A percentile compares a stretch with the other conserved stretches of the same genome.
Conservation (phyloP, 1,284 basidiomycete species). For the Neonothopanus nambi region DNA sequence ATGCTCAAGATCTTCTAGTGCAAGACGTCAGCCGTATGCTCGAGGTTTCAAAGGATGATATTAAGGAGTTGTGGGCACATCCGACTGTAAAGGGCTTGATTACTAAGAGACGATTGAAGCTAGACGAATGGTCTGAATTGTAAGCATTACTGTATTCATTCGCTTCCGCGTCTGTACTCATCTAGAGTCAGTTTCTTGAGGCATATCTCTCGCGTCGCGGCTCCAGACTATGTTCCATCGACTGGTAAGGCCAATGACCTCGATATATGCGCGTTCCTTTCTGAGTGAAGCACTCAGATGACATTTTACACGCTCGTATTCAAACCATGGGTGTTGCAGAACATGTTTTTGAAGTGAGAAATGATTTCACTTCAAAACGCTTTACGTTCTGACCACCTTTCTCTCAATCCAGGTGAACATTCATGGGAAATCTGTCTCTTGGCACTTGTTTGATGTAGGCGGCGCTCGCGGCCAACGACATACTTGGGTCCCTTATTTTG, state of each 20-base stretch:
- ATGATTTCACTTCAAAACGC: neutral
- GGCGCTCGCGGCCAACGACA: slow-evolving; percentile 83
- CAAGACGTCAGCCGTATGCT: slow-evolving; percentile 62
- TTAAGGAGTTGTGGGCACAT: slow-evolving; percentile 69
- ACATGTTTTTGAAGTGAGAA: slow-evolving; percentile 59
- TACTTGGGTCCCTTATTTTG: slow-evolving; percentile 80
- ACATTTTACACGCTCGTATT: slow-evolving; percentile 80
- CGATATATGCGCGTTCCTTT: slow-evolving; percentile 32
- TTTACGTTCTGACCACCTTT: neutral
- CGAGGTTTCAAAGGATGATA: slow-evolving; percentile 57
- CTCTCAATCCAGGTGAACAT: slow-evolving; percentile 51
- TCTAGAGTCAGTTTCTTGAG: slow-evolving; percentile 61
- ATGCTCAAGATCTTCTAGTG: slow-evolving; percentile 52
- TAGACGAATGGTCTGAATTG: slow-evolving; percentile 86
- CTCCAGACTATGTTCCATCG: slow-evolving; percentile 67
- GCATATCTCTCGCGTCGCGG: slow-evolving; percentile 68
- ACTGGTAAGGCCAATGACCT: slow-evolving; percentile 47
- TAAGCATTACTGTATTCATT: slow-evolving; percentile 40
- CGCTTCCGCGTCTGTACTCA: slow-evolving; percentile 17
- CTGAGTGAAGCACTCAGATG: slow-evolving; percentile 49
- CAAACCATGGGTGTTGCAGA: slow-evolving; percentile 85
- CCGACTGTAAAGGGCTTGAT: slow-evolving; percentile 67
- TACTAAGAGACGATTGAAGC: slow-evolving; percentile 63
- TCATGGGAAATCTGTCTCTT: slow-evolving; percentile 71
- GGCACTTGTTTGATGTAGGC: slow-evolving; percentile 82